Evolutionary conservation across 78 protist genomes (phyloP), one percentile per base, ranked within the genome.

Genomic region (Chrysochromulina parva): DNA sequence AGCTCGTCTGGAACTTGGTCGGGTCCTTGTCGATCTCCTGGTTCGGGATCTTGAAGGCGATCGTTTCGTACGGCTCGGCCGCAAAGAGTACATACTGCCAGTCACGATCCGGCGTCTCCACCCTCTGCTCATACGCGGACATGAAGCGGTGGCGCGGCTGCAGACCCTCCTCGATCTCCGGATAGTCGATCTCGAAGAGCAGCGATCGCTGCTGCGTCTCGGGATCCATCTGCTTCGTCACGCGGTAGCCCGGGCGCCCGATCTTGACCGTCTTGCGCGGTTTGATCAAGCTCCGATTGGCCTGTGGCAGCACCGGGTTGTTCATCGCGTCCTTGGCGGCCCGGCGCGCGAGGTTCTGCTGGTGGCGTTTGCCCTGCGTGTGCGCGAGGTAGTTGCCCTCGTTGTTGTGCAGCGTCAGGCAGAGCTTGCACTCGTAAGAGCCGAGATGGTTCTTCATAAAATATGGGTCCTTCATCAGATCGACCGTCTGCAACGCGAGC

Each of bases 51-150:
- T 98, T 97, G 93, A 98, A 96, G 48, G 96, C 98, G 74, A 99
- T 94, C 10, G 98, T 98, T 89, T 98, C 99, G 92, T 99, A 99
- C 9, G 99, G 99, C 71, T 97, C 99, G 0, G 99, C 99, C 2
- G 99, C 99, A n/a, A 99, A 94, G 52, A 98, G 88, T 3, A 99
- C 57, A 92, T 98, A 98, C 93, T 95, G 97, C 55, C 73, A 96
- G 58, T 93, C 95, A 81, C 92, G 91, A 78, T 92, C 90, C 9
- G 85, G 66, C 55, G 92, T 52, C 73, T 92, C 94, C 54, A 92
- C 95, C 24, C 78, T 65, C 92, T 99, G 99, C 88, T 98, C 99
- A 76, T 88, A 99, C 11, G 99, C 96, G 0, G 98, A 95, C 99
- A 99, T 97, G 93, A 99, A 93, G 14, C 99, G 93, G 87, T 97